Conservation (phyloP, 805 yeast genomes). For the Dipodascus geniculatus region DNA sequence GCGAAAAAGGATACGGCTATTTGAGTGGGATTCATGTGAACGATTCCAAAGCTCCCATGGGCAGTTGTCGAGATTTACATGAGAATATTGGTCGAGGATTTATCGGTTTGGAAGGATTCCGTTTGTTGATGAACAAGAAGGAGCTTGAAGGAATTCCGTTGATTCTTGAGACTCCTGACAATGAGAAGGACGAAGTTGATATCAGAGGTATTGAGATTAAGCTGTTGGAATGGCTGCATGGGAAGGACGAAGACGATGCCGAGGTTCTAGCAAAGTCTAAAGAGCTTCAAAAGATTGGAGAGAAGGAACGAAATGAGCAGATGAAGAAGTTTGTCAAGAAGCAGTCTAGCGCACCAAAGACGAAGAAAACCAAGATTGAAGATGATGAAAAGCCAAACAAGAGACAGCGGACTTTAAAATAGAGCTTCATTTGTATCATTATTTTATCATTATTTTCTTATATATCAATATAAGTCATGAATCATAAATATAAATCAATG, state of each 20-base stretch:
- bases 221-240: slow-evolving; percentile 66
- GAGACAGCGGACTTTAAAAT: neutral
- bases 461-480: no score
- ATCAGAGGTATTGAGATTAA: slow-evolving; percentile 74
- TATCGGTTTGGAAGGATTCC: slow-evolving; percentile 74
- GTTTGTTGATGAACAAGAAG: slow-evolving; percentile 59
- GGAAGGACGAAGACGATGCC: slow-evolving; percentile 37
- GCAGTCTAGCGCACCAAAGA: no score
- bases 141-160: slow-evolving; percentile 61
- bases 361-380: neutral
- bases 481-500: no score
- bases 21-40: slow-evolving; percentile 77
- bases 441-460: neutral
- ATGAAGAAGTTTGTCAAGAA: slow-evolving; percentile 52
- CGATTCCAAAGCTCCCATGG: slow-evolving; percentile 90
- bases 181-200: slow-evolving; percentile 14
- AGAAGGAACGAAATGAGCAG: slow-evolving; percentile 57
- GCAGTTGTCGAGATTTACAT: slow-evolving; percentile 83
- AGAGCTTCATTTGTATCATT: neutral
- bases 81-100: slow-evolving; percentile 85
- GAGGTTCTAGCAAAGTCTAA: slow-evolving; percentile 40
- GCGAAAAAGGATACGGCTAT: slow-evolving; percentile 35
- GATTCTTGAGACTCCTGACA: slow-evolving; percentile 71
- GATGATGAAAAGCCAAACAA: neutral
- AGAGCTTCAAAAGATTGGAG: slow-evolving; percentile 48